Evolutionary conservation across 139 green algal species (phyloP).

Genomic region (Chlorella sp.): DNA sequence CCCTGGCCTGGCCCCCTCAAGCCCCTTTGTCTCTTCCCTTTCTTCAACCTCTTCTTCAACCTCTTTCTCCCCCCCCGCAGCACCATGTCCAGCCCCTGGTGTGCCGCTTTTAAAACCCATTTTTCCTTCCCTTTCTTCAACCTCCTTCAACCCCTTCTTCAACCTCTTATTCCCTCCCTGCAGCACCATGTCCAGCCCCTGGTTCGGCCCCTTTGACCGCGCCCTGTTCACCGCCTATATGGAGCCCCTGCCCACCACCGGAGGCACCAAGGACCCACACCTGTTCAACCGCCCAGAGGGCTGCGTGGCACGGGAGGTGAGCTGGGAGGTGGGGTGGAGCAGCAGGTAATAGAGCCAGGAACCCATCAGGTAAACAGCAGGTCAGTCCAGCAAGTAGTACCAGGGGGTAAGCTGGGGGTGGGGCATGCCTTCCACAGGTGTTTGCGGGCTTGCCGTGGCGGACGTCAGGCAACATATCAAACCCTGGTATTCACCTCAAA

Average conservation of each 20-base stretch:
- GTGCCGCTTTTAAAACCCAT: background rate
- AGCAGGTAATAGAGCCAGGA: background rate
- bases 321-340: background rate
- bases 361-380: no score
- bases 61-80: no score
- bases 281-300: conserved; percentile 39
- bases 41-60: no score
- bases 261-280: background rate
- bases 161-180: background rate
- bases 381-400: no score
- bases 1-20: background rate
- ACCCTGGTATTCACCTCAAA: no score
- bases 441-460: no score
- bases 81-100: no score
- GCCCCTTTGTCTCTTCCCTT: background rate
- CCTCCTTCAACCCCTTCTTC: background rate
- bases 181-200: conserved; percentile 33
- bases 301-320: conserved; percentile 18
- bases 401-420: no score
- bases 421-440: no score
- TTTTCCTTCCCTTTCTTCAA: background rate
- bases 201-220: conserved; percentile 41
- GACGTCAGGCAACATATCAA: no score
- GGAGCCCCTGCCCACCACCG: background rate
- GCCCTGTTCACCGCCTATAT: background rate